Percentiles rank a stretch among this genome's conserved stretches.
Conservation (phyloP, 352 stramenopile genomes). For the Phytophthora pluvialis region DNA sequence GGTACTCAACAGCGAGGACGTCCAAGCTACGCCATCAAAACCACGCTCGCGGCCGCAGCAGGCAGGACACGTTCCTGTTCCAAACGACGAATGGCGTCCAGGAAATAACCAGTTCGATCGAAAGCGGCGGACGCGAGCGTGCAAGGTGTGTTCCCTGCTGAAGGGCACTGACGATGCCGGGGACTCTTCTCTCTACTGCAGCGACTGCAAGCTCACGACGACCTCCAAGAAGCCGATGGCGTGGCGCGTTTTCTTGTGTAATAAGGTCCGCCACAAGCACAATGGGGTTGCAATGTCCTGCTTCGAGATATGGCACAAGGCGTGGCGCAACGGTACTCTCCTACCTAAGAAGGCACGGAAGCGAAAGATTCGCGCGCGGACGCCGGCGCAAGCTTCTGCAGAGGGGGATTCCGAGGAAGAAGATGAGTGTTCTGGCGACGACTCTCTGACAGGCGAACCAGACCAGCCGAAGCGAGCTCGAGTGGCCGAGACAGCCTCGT, state of each 20-base stretch:
- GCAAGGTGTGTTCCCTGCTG: slow-evolving; percentile 20
- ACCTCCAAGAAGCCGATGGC: slow-evolving; percentile 10
- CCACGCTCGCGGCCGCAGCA: too few relatives aligned
- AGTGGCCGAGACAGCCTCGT: too few relatives aligned
- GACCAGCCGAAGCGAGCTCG: not conserved
- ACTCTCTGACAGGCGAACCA: not conserved
- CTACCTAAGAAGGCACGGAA: not conserved
- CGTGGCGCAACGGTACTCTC: slow-evolving; percentile 5
- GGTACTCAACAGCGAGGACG: slow-evolving; percentile 1
- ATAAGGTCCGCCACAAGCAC: slow-evolving; percentile 11
- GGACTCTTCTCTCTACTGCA: slow-evolving; percentile 15
- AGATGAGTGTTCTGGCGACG: too few relatives aligned
- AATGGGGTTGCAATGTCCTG: slow-evolving; percentile 4
- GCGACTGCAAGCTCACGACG: slow-evolving; percentile 11
- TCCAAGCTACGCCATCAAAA: too few relatives aligned
- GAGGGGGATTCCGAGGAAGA: not conserved
- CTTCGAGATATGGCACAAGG: slow-evolving; percentile 22
- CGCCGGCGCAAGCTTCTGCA: not conserved
- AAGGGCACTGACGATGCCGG: slow-evolving; percentile 11
- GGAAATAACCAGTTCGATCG: slow-evolving; percentile 8
- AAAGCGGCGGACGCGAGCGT: slow-evolving; percentile 11
- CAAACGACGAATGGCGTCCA: slow-evolving; percentile 17
- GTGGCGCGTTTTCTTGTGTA: slow-evolving; percentile 11
- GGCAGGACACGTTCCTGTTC: not conserved
- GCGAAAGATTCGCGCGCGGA: slow-evolving; percentile 11